Base-by-base conservation (phyloP, 306 rosid genomes). In the Trichosanthes cucumerina region DNA sequence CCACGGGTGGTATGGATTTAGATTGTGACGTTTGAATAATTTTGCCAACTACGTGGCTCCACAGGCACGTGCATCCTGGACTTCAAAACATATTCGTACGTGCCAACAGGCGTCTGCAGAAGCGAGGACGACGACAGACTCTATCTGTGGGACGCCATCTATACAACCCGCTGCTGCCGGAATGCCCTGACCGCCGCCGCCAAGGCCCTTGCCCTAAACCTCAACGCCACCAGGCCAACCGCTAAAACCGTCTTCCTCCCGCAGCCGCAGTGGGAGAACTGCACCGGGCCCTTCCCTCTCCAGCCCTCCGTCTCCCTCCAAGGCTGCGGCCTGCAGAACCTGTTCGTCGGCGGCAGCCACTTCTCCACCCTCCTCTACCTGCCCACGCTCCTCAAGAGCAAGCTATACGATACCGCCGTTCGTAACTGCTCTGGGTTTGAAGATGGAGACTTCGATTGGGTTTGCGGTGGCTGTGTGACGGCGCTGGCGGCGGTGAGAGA, bases 161-260 rank as follows among this genome's bases (percentile, higher is more conserved):
- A 86, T 1, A 57, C 63, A 12, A 88, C 84, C 3, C 53, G 85
- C 0, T 94, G 98, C 85, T 94, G 98, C 57, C 87, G 91, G 3
- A 89, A 90, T 18, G 86, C 85, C 56, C 87, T 90, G 6, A 76
- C 85, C 2, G 43, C 86, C 15, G 13, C 89, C 5, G 73, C 96
- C 9, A 62, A 79, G 10, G 96, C 92, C 5, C 34, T 92, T 33
- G 91, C 93, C 14, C 28, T 18, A 6, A 76, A 62, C 0, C 83
- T 70, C 0, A 54, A 8, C 1, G 13, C 4, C 44, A 8, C 78
- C 0, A 49, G 28, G 2, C 39, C 39, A 39, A 19, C 43, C 53
- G 1, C 38, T 28, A 1, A 28, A 2, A 24, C 28, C 5, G 1
- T 90, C 7, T 89, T 91, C 59, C 8, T 86, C n/a, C 1, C 88